Evolutionary conservation across 73 alveolate genomes (phyloP).

Genomic region (Paramecium sexaurelia): DNA sequence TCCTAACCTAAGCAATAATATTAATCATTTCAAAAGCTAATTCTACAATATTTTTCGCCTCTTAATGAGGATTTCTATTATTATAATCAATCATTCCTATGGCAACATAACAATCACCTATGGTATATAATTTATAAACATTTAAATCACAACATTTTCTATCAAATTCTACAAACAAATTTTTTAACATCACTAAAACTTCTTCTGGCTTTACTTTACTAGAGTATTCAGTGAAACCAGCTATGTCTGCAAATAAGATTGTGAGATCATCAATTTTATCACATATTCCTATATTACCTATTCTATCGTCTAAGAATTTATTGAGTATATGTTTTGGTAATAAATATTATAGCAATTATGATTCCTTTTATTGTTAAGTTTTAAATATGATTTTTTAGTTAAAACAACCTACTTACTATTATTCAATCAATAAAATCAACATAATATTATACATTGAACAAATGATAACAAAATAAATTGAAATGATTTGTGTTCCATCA

Average conservation of each 20-base stretch:
- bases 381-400: background rate
- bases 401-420: slow-evolving; percentile 20
- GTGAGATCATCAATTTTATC: slow-evolving; percentile 56
- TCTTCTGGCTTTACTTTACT: slow-evolving; percentile 61
- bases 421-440: background rate
- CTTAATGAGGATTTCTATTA: slow-evolving; percentile 63
- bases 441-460: background rate
- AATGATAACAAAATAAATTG: background rate
- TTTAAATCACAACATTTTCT: slow-evolving; percentile 59
- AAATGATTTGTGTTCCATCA: background rate
- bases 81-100: slow-evolving; percentile 62
- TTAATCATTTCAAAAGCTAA: slow-evolving; percentile 65
- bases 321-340: slow-evolving; percentile 44
- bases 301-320: slow-evolving; percentile 53
- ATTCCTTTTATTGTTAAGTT: slow-evolving; percentile 9
- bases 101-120: slow-evolving; percentile 70
- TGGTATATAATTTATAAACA: slow-evolving; percentile 67
- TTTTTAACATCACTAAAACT: slow-evolving; percentile 61
- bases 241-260: slow-evolving; percentile 67
- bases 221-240: slow-evolving; percentile 66
- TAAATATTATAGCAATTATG: slow-evolving; percentile 7
- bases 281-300: background rate
- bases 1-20: slow-evolving; percentile 40
- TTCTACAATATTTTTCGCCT: slow-evolving; percentile 58
- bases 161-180: slow-evolving; percentile 65